These are phyloP conservation scores for Citrus maxima DNA, from an alignment of 345 rosid species.

Conservation along the genomic window DNA sequence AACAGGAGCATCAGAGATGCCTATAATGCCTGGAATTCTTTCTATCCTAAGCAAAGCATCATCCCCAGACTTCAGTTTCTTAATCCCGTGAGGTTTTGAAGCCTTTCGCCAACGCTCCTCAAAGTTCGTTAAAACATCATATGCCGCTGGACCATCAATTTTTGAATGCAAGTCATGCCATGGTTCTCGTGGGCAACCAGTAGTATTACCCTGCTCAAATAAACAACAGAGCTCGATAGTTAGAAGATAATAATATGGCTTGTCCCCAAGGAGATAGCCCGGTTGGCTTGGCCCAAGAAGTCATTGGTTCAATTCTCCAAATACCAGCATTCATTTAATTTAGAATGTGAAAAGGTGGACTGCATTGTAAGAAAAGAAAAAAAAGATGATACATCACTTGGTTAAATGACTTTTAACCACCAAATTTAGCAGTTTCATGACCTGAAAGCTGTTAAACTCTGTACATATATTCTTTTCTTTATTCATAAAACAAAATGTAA, in stretches of 20 bases:
- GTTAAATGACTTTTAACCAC: background rate
- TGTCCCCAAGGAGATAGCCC: background rate
- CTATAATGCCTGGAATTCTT: slow-evolving; percentile 77
- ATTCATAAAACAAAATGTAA: background rate
- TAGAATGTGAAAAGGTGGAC: background rate
- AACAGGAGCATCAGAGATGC: slow-evolving; percentile 52
- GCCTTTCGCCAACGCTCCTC: slow-evolving; percentile 93
- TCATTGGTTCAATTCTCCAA: background rate
- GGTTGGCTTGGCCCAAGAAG: background rate
- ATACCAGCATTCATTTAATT: no score
- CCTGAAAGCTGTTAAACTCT: slow-evolving; percentile 3
- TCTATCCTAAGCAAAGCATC: slow-evolving; percentile 78
- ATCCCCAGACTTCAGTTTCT: slow-evolving; percentile 74
- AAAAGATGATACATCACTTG: background rate
- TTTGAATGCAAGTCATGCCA: slow-evolving; percentile 96
- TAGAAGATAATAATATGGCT: background rate
- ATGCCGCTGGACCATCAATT: slow-evolving; percentile 98
- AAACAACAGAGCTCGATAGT: slow-evolving; percentile 8
- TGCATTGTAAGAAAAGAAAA: background rate
- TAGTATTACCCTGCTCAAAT: slow-evolving; percentile 50
- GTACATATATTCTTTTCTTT: background rate
- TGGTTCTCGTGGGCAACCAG: slow-evolving; percentile 90
- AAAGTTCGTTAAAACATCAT: slow-evolving; percentile 87
- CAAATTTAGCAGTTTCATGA: background rate
- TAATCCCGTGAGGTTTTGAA: slow-evolving; percentile 73